phyloP scores from a whole-genome alignment of 2,329 filamentous ascomycete species.

The Rhinocladiella similis region DNA sequence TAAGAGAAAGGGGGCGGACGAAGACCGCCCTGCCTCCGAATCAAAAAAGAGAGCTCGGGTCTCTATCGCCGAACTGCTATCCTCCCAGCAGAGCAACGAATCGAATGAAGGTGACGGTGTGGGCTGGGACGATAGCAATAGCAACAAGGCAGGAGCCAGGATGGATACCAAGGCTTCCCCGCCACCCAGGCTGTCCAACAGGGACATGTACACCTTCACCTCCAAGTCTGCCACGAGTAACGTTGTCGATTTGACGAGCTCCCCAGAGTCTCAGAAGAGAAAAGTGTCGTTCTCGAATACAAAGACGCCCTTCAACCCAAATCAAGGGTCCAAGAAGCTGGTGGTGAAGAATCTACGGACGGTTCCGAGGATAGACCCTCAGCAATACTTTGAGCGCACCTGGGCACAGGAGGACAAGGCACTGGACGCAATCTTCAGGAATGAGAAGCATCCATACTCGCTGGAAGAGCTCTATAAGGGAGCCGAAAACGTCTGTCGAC shows the following conservation, averaged over 20 bases:
- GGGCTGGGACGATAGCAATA: constrained; percentile 1
- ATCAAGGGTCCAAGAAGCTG: constrained; percentile 77
- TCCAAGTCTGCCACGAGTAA: constrained; percentile 39
- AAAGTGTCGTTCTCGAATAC: constrained; percentile 32
- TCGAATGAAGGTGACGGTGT: constrained; percentile 13
- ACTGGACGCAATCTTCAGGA: constrained; percentile 70
- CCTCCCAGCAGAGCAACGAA: constrained; percentile 16
- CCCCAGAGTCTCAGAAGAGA: constrained; percentile 33
- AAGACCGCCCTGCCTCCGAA: constrained; percentile 11
- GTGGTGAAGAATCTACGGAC: constrained; percentile 89
- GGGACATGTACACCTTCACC: constrained; percentile 57
- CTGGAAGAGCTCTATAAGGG: constrained; percentile 86
- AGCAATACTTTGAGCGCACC: constrained; percentile 74
- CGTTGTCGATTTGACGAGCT: constrained; percentile 50
- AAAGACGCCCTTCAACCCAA: constrained; percentile 63
- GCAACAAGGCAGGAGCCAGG: constrained; percentile 14
- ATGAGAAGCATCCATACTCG: constrained; percentile 65
- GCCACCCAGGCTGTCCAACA: constrained; percentile 33
- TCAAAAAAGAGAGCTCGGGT: constrained; percentile 23
- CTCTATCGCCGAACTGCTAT: constrained; percentile 23
- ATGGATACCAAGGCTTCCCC: constrained; percentile 26
- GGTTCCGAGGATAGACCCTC: constrained; percentile 63
- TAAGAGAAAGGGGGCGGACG: constrained; percentile 16
- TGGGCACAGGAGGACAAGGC: constrained; percentile 74
- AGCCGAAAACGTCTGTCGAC: constrained; percentile 87